These are phyloP conservation scores for Wallacemonas sp. DNA, from an alignment of 208 protist species.

Conservation along the genomic window DNA sequence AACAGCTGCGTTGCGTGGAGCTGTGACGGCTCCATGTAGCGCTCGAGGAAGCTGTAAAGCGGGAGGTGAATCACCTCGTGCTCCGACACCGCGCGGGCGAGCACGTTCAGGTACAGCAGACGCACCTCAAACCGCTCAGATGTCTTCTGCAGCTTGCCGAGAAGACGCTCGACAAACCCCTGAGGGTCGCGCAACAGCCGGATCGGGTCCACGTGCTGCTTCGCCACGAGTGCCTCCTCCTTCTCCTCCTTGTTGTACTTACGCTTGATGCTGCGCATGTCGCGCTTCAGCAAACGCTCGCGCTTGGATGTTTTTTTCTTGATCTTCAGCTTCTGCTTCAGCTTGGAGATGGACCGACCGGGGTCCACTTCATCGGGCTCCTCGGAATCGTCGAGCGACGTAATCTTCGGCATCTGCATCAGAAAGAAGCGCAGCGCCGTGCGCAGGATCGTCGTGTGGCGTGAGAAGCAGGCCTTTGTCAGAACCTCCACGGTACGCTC, in stretches of 20 bases:
- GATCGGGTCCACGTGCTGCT: conserved; percentile 93
- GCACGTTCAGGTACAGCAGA: conserved; percentile 96
- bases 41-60: conserved; percentile 96
- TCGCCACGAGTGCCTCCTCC: conserved; percentile 73
- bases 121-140: conserved; percentile 95
- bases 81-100: conserved; percentile 93
- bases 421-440: conserved; percentile 96
- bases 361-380: conserved; percentile 69
- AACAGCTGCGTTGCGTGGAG: conserved; percentile 95
- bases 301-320: conserved; percentile 91
- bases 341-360: conserved; percentile 79
- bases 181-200: conserved; percentile 96
- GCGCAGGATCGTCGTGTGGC: conserved; percentile 90
- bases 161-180: conserved; percentile 93
- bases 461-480: conserved; percentile 93
- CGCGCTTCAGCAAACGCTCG: conserved; percentile 83
- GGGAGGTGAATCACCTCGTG: conserved; percentile 96
- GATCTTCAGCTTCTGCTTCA: conserved; percentile 93
- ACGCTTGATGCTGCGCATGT: conserved; percentile 55
- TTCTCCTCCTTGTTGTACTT: conserved; percentile 87
- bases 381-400: conserved; percentile 65
- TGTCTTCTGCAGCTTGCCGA: conserved; percentile 90
- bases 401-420: conserved; percentile 83
- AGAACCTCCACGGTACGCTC: conserved; percentile 96
- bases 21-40: conserved; percentile 97